phyloP scores from a whole-genome alignment of 768 basidiomycete genomes.

The Boletellus sp. region DNA sequence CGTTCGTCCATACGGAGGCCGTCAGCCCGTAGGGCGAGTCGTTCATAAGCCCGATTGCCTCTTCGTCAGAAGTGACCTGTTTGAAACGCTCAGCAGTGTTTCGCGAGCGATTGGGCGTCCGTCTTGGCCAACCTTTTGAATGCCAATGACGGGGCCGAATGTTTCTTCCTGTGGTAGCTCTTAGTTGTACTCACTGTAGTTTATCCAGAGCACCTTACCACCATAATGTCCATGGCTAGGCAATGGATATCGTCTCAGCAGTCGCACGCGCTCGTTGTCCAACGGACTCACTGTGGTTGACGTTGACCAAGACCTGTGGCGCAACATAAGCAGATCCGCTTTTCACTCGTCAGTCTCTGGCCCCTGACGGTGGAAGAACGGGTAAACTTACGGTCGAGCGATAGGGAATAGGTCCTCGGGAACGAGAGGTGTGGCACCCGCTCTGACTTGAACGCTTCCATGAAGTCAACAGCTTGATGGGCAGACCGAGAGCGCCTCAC shows the following conservation, averaged over 20 bases:
- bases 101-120: neutral
- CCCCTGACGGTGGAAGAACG: neutral
- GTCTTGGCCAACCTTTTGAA: conserved; percentile 66
- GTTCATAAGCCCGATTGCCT: conserved; percentile 91
- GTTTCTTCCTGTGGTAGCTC: conserved; percentile 62
- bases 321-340: conserved; percentile 86
- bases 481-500: conserved; percentile 37
- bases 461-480: neutral
- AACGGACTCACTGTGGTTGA: conserved; percentile 70
- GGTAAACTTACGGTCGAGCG: conserved; percentile 58
- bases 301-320: conserved; percentile 87
- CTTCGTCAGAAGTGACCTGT: conserved; percentile 78
- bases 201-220: conserved; percentile 38
- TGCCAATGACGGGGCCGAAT: conserved; percentile 91
- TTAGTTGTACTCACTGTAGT: neutral
- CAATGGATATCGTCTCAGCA: conserved; percentile 4
- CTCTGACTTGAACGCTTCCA: conserved; percentile 45
- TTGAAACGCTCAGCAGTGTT: neutral
- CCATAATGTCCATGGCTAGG: conserved; percentile 91
- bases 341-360: conserved; percentile 1
- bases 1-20: conserved; percentile 91
- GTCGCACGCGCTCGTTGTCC: neutral
- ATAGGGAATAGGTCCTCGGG: conserved; percentile 61
- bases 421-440: conserved; percentile 77
- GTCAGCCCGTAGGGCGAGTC: conserved; percentile 95